Base-by-base conservation (phyloP, 306 rosid genomes). In the Glycine latifolia region DNA sequence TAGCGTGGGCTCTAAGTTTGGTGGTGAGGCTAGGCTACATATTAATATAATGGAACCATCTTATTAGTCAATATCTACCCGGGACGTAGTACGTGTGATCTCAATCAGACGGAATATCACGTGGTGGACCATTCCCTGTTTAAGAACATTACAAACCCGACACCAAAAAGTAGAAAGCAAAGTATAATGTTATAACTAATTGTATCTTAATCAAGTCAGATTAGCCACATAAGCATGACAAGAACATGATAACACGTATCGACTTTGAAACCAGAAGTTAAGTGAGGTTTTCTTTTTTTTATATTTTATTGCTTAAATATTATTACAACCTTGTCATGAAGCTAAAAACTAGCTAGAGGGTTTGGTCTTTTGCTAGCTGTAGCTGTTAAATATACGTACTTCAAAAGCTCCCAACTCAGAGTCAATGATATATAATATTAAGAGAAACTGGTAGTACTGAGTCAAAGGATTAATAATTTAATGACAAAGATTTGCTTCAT, bases 111-210 rank as follows among this genome's bases (percentile, higher is more conserved):
- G 47, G 81, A 54, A 12, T 17, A 68, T 84, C 86, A 82, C 71
- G 80, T 83, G 87, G 86, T 73, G 78, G 87, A 86, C 80, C 87
- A 78, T 73, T 75, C 70, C 82, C 76, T 84, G 85, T 76, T 80
- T 31, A 61, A 52, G 11, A 76, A 54, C 54, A 26, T 26, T 26
- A 26, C 31, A 26, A 26, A 2, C 31, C 31, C 31, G 31, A 26
- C 31, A 81, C 44, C 10, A 4, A 11, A 10, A 62, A 11, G 4
- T 33, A 44, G 11, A 81, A 48, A 58, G 20, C 77, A 66, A 65
- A 56, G 31, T 53, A 26, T 66, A 5, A 35, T 31, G 5, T 35
- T 26, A 14, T 75, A 35, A 33, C 69, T 79, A 84, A 81, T 44
- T 17, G 66, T 73, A 73, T 63, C 87, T 73, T 82, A 79, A 79